A percentile compares a stretch with the other conserved stretches of the same genome.
These are phyloP conservation scores for Nelumbo lutea DNA, from an alignment of 164 flowering plant genomes.

Conservation along the genomic window DNA sequence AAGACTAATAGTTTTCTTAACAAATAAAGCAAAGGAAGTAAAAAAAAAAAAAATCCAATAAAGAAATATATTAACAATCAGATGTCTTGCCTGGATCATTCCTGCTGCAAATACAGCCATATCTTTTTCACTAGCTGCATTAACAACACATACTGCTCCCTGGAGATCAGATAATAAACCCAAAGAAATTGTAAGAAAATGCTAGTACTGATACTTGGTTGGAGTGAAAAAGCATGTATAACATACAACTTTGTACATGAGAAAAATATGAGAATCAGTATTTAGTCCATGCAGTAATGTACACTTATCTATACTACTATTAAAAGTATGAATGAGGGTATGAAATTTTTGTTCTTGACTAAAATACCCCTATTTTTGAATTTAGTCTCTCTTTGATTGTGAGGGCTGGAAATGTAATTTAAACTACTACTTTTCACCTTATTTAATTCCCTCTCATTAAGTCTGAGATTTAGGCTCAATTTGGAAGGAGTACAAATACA, in stretches of 20 bases:
- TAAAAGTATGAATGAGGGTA: no score
- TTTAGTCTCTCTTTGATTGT: no score
- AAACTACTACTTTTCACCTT: no score
- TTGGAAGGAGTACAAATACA: no score
- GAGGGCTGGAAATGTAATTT: no score
- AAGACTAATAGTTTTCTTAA: background rate
- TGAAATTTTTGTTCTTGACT: no score
- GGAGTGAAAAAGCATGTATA: background rate
- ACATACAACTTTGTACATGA: background rate
- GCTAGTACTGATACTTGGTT: background rate
- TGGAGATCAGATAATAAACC: constrained; percentile 24
- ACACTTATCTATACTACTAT: no score
- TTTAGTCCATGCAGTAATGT: no score
- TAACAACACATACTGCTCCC: constrained; percentile 91
- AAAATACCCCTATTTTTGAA: no score
- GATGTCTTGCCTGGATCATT: constrained; percentile 71
- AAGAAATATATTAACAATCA: constrained; percentile 1
- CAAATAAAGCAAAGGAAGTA: background rate
- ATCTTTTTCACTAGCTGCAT: constrained; percentile 97
- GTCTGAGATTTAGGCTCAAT: no score
- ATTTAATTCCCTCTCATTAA: no score
- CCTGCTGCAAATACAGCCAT: constrained; percentile 97
- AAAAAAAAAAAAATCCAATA: background rate
- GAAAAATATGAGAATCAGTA: background rate
- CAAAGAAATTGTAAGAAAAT: background rate